Conservation (phyloP, 345 rosid species). For the Schrenkiella parvula region DNA sequence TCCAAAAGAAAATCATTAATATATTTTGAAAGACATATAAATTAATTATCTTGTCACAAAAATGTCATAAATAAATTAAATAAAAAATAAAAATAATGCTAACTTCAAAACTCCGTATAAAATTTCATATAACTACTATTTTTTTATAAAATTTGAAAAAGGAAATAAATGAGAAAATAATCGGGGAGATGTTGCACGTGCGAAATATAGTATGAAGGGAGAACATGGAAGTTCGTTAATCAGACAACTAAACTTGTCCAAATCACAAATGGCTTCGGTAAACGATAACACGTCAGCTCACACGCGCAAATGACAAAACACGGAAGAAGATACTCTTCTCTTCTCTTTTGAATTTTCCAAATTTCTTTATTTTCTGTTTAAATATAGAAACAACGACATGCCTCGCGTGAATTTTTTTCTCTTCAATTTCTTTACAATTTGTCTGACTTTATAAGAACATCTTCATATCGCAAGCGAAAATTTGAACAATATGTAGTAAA, state of each 20-base stretch:
- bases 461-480: neutral
- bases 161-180: neutral
- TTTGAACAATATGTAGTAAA: neutral
- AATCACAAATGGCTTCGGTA: neutral
- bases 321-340: neutral
- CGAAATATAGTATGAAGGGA: neutral
- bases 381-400: neutral
- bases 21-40: neutral
- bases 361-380: neutral
- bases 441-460: constrained; percentile 9
- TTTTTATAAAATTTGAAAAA: neutral
- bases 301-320: constrained; percentile 6
- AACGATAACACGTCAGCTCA: neutral
- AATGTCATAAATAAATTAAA: too few species aligned
- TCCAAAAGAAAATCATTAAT: neutral
- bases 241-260: neutral
- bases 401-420: neutral
- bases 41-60: neutral
- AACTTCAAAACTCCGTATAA: neutral
- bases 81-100: too few species aligned
- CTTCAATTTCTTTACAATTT: neutral
- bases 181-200: constrained; percentile 1
- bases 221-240: neutral
- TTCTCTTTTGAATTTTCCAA: neutral
- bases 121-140: neutral